Base-by-base conservation (phyloP, 768 basidiomycete genomes). In the Russula olivacea region DNA sequence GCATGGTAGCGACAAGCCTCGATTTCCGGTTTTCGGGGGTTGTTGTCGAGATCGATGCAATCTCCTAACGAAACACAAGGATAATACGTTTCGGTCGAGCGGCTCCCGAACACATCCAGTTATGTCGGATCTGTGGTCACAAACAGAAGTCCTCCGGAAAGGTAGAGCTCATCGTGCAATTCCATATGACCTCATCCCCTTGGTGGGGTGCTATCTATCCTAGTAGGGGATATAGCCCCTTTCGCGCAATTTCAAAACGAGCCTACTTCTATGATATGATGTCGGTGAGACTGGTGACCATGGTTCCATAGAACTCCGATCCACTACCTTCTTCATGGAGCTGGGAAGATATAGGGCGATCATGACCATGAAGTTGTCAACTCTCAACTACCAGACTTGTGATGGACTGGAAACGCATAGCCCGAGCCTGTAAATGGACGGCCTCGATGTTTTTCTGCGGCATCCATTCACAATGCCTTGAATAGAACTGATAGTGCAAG, bases 251-350 rank as follows among this genome's bases (percentile, higher is more conserved):
- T 52, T 11, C 3, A 15, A n/a, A 38, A 2, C 14, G 6, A 15
- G 38, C 11, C 28, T 40, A 30, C 45, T 41, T 34, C 38, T 12
- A 30, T 23, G 43, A n/a, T 58, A 28, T 41, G 41, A 19, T n/a
- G 3, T 15, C 12, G n/a, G 30, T 32, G 8, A 11, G 8, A 11
- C 53, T 34, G 36, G 52, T 49, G 52, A 41, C 36, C 19, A 12
- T 23, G 38, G 21, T 53, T 40, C 52, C 23, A 8, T 34, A 15
- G 52, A 63, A 55, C 36, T 25, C 30, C 55, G 47, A 58, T 63
- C 21, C 23, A 47, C 51, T 15, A 14, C 8, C n/a, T 47, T 15
- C n/a, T 38, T 21, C 32, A 32, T 19, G 34, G 38, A 2, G 38
- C 11, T 48, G 1, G n/a, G 41, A 40, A 41, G 57, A 32, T 28